Evolutionary conservation across 768 basidiomycete genomes (phyloP).

Genomic region (Russula abietina): DNA sequence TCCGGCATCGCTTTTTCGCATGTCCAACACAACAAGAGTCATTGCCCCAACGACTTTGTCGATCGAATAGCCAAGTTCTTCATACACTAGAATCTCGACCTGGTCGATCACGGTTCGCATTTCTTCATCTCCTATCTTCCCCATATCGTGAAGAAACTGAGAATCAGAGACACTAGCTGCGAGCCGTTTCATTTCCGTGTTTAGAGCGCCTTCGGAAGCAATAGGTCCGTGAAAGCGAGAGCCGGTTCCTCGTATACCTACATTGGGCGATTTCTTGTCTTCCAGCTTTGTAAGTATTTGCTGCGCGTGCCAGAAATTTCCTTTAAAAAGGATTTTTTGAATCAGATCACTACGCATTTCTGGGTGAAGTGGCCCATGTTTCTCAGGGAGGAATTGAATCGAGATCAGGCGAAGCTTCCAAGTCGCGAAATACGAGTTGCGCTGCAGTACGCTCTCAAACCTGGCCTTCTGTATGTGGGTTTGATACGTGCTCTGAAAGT

Average conservation of each 20-base stretch:
- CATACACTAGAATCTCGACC: background rate
- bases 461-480: constrained; percentile 2
- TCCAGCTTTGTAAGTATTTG: background rate
- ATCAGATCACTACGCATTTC: constrained; percentile 3
- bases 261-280: background rate
- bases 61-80: constrained; percentile 9
- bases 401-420: constrained; percentile 11
- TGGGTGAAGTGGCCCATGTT: background rate
- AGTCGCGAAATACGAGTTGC: background rate
- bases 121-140: background rate
- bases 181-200: constrained; percentile 12
- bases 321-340: background rate
- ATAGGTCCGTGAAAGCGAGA: background rate
- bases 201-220: background rate
- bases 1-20: constrained; percentile 13
- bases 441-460: background rate
- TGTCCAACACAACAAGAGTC: background rate
- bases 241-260: background rate
- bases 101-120: constrained; percentile 1
- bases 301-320: constrained; percentile 10
- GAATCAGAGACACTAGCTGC: constrained; percentile 3
- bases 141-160: constrained; percentile 14
- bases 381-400: constrained; percentile 2
- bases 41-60: constrained; percentile 5
- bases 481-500: background rate